Evolutionary conservation across 441 rosid genomes (phyloP).

Genomic region (Flueggea neowawraea): DNA sequence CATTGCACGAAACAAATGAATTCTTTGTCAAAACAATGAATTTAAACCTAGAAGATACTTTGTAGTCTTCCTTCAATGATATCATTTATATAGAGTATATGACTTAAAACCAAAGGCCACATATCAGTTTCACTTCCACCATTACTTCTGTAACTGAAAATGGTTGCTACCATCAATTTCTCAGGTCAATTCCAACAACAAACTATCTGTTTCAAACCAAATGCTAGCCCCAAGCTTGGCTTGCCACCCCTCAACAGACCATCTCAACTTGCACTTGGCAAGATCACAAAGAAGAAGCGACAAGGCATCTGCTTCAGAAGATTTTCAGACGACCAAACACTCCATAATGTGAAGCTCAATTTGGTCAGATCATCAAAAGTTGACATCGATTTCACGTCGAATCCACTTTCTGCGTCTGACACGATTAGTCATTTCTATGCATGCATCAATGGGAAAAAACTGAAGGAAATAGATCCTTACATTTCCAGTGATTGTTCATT

Average conservation of each 20-base stretch:
- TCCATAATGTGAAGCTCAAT: not conserved
- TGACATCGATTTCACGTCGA: not conserved
- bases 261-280: slow-evolving; percentile 7
- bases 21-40: no score
- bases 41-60: no score
- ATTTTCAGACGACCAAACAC: not conserved
- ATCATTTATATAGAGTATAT: no score
- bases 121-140: not conserved
- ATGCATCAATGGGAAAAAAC: slow-evolving; percentile 53
- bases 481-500: slow-evolving; percentile 56
- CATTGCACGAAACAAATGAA: no score
- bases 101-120: not conserved
- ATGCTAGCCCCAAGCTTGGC: not conserved
- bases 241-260: slow-evolving; percentile 13
- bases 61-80: no score
- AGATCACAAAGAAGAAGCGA: slow-evolving; percentile 3
- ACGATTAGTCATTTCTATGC: slow-evolving; percentile 40
- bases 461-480: slow-evolving; percentile 34
- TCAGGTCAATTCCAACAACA: slow-evolving; percentile 18
- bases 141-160: not conserved
- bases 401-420: slow-evolving; percentile 34
- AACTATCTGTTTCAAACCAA: slow-evolving; percentile 7
- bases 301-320: not conserved
- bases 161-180: slow-evolving; percentile 28
- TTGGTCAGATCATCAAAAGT: not conserved